Conservation (phyloP, 192 early-diverging fungal genomes). For the Mortierella hygrophila region DNA sequence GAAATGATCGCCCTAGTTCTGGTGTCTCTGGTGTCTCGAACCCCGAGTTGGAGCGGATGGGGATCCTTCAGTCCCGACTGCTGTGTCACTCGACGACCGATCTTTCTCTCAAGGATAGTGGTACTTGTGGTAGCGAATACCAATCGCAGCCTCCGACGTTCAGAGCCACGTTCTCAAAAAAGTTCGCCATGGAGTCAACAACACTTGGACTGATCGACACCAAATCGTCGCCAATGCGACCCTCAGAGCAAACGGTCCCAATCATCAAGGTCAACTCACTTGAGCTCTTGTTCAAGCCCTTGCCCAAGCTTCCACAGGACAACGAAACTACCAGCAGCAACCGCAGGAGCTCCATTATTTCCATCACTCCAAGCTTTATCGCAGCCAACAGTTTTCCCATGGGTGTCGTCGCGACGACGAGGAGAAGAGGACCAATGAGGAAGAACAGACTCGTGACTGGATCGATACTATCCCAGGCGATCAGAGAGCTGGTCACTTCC, state of each 20-base stretch:
- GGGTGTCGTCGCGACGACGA: no score
- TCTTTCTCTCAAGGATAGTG: neutral
- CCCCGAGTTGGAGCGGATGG: slow-evolving; percentile 22
- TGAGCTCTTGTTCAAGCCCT: neutral
- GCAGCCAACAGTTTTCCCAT: no score
- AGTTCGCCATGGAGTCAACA: neutral
- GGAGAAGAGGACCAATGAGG: no score
- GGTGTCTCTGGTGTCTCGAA: slow-evolving; percentile 13
- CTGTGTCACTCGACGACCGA: neutral
- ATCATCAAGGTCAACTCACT: neutral
- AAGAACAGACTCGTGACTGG: neutral
- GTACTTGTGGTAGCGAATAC: neutral
- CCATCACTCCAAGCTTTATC: neutral
- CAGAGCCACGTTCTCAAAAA: neutral
- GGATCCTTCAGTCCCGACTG: slow-evolving; percentile 21
- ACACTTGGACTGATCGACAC: neutral
- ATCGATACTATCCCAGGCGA: neutral
- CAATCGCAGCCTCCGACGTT: neutral
- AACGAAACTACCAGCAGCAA: neutral
- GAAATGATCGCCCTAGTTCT: neutral
- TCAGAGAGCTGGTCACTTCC: neutral
- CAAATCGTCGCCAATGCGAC: neutral
- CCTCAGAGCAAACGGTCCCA: neutral
- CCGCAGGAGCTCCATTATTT: neutral
- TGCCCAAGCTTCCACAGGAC: neutral